A percentile compares a stretch with the other conserved stretches of the same genome.
These are phyloP conservation scores for Thelonectria discophora DNA, from an alignment of 2,329 filamentous ascomycete species.

Conservation along the genomic window DNA sequence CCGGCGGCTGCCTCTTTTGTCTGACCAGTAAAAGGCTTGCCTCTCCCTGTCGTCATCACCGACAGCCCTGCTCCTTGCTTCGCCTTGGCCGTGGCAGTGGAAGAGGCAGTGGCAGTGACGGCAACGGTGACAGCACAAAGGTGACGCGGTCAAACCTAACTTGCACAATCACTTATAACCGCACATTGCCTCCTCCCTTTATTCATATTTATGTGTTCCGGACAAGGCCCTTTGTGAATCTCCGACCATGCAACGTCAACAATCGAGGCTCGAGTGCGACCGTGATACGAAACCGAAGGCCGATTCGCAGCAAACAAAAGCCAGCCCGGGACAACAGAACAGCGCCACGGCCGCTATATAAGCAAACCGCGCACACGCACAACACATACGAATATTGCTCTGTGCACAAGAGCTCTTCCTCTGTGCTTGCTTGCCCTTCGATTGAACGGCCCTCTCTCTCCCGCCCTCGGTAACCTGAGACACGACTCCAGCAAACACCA, in stretches of 20 bases:
- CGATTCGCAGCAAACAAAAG: slow-evolving; percentile 23
- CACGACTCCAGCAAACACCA: slow-evolving; percentile 1
- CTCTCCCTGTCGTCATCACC: background rate
- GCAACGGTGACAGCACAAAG: background rate
- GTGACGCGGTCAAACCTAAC: background rate
- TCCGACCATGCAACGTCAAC: slow-evolving; percentile 9
- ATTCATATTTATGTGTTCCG: background rate
- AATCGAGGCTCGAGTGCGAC: slow-evolving; percentile 32
- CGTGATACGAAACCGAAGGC: slow-evolving; percentile 33
- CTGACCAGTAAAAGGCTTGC: background rate
- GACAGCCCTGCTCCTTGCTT: background rate
- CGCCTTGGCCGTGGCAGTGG: background rate
- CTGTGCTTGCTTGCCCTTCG: background rate
- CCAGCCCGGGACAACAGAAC: slow-evolving; percentile 16
- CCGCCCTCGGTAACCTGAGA: background rate
- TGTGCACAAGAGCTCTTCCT: background rate
- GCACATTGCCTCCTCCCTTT: background rate
- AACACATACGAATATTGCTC: too few species aligned
- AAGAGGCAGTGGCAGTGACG: background rate
- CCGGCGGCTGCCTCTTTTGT: too few species aligned
- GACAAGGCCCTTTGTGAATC: slow-evolving; percentile 13
- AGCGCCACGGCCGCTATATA: slow-evolving; percentile 4
- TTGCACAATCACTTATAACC: background rate
- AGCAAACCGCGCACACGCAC: slow-evolving; percentile 8
- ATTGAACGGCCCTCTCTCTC: background rate